These are phyloP conservation scores for Chlorella sp. DNA, from an alignment of 139 green algal species.

Conservation along the genomic window DNA sequence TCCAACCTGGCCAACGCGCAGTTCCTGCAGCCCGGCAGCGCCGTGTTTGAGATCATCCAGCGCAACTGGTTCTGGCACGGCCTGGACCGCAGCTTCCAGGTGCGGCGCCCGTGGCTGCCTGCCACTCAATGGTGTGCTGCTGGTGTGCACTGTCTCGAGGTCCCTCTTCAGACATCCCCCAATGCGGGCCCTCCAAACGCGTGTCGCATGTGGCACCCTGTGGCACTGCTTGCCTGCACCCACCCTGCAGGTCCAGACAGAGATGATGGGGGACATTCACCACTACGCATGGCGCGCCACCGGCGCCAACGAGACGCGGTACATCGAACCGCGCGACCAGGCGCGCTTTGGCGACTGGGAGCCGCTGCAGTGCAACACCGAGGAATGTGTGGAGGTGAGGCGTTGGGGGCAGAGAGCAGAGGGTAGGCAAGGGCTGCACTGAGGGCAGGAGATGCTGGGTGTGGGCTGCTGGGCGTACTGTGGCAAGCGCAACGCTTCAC, in stretches of 20 bases:
- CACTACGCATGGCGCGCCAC: conserved; percentile 86
- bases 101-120: neutral
- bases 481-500: too few relatives aligned
- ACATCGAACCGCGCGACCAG: conserved; percentile 72
- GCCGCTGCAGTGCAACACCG: conserved; percentile 67
- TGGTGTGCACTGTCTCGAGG: too few relatives aligned
- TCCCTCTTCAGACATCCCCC: too few relatives aligned
- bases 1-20: conserved; percentile 85
- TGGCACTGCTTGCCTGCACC: neutral
- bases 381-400: conserved; percentile 83
- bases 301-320: conserved; percentile 78
- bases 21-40: conserved; percentile 81
- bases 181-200: too few relatives aligned
- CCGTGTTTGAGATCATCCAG: conserved; percentile 87
- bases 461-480: too few relatives aligned
- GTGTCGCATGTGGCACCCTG: too few relatives aligned
- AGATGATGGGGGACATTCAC: conserved; percentile 88
- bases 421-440: neutral
- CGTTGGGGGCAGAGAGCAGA: neutral
- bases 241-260: conserved; percentile 65
- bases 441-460: too few relatives aligned
- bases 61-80: conserved; percentile 86
- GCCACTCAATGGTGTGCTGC: too few relatives aligned
- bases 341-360: conserved; percentile 74
- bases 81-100: conserved; percentile 8